Evolutionary conservation across 2,329 filamentous ascomycete species (phyloP).

Genomic region (Alternaria sp.): DNA sequence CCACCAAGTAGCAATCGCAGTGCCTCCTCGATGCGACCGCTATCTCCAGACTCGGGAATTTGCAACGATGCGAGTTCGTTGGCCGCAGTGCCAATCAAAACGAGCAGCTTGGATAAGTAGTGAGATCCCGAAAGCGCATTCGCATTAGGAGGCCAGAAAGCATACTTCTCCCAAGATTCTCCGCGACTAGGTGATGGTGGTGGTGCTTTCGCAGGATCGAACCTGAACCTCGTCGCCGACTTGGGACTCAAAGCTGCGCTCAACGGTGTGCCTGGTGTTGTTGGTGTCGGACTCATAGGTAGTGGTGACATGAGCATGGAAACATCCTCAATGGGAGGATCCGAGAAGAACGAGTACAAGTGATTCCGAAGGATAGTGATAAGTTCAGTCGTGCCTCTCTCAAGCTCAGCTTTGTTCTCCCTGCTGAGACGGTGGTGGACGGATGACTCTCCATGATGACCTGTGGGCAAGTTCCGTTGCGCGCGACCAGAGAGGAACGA

Average conservation of each 20-base stretch:
- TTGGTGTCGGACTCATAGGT: slow-evolving; percentile 68
- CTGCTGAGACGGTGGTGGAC: slow-evolving; percentile 81
- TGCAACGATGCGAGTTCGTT: slow-evolving; percentile 82
- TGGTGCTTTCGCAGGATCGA: slow-evolving; percentile 80
- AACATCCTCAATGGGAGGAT: slow-evolving; percentile 88
- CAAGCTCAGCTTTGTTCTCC: slow-evolving; percentile 74
- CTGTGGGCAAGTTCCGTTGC: slow-evolving; percentile 79
- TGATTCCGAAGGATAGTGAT: slow-evolving; percentile 82
- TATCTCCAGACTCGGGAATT: slow-evolving; percentile 66
- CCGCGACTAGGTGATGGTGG: slow-evolving; percentile 76
- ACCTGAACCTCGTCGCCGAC: slow-evolving; percentile 76
- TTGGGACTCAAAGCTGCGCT: slow-evolving; percentile 66
- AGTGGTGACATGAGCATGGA: slow-evolving; percentile 85
- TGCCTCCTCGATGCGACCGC: slow-evolving; percentile 68
- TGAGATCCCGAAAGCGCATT: slow-evolving; percentile 93
- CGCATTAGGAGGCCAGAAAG: slow-evolving; percentile 93
- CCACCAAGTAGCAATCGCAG: slow-evolving; percentile 78
- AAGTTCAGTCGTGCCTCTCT: slow-evolving; percentile 82
- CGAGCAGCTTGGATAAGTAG: slow-evolving; percentile 83
- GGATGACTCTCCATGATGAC: slow-evolving; percentile 81
- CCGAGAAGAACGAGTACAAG: slow-evolving; percentile 82
- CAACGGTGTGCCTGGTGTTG: slow-evolving; percentile 67
- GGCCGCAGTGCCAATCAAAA: slow-evolving; percentile 83
- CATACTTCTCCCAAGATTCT: slow-evolving; percentile 90
- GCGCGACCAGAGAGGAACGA: slow-evolving; percentile 88